These are phyloP conservation scores for Trichophyton benhamiae DNA, from an alignment of 2,329 filamentous ascomycete genomes.

Conservation along the genomic window DNA sequence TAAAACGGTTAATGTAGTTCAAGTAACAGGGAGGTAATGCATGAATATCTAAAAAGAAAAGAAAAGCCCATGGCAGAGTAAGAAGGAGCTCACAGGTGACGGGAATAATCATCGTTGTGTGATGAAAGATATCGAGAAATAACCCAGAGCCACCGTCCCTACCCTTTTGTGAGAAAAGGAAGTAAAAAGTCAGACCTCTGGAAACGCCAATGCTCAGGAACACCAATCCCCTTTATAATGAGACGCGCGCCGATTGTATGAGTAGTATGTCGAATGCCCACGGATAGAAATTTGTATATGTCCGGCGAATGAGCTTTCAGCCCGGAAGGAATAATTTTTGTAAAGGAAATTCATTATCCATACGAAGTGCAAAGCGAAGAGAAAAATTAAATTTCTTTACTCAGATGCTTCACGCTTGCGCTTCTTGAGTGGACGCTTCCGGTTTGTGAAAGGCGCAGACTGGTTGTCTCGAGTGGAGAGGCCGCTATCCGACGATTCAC, in stretches of 20 bases:
- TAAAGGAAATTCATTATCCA: slow-evolving; percentile 8
- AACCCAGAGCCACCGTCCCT: neutral
- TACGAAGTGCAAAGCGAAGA: neutral
- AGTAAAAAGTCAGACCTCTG: neutral
- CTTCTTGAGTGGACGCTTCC: slow-evolving; percentile 57
- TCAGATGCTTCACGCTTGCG: slow-evolving; percentile 48
- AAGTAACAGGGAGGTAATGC: slow-evolving; percentile 4
- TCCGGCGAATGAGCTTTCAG: neutral
- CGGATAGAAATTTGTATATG: neutral
- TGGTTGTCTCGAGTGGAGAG: slow-evolving; percentile 19
- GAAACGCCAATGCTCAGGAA: neutral
- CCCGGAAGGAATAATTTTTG: slow-evolving; percentile 4
- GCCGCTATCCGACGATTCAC: slow-evolving; percentile 31
- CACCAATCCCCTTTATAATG: neutral
- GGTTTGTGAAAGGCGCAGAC: slow-evolving; percentile 24
- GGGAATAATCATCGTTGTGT: neutral
- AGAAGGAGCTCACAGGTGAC: neutral
- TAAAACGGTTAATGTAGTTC: neutral
- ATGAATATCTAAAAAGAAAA: slow-evolving; percentile 3
- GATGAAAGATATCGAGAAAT: neutral
- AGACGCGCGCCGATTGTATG: neutral
- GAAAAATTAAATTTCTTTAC: neutral
- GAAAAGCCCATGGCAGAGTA: neutral
- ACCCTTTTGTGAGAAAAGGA: no score
- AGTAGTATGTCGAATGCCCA: neutral